phyloP scores from a whole-genome alignment of 768 basidiomycete genomes.

The Astraeus odoratus region DNA sequence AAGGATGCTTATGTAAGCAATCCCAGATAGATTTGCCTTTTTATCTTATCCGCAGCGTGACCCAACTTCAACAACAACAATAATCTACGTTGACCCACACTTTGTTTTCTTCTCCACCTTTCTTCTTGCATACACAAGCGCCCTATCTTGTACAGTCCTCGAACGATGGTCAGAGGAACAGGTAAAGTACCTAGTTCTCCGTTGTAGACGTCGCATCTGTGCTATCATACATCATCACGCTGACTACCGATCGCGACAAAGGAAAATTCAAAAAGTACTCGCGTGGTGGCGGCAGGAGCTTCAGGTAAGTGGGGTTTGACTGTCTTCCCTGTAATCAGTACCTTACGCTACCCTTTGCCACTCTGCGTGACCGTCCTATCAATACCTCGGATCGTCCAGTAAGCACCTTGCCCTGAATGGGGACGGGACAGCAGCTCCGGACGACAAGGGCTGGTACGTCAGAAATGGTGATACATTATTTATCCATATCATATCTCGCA shows the following conservation, averaged over 20 bases:
- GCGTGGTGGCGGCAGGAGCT: conserved; percentile 83
- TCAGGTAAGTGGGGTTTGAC: conserved; percentile 69
- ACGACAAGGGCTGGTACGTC: conserved; percentile 39
- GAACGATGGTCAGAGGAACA: conserved; percentile 27
- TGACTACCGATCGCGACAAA: conserved; percentile 15
- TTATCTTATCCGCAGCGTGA: too few relatives aligned
- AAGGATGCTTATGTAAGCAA: too few relatives aligned
- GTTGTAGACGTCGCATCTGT: background rate
- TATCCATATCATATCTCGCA: conserved; percentile 10
- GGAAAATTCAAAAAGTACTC: conserved; percentile 78
- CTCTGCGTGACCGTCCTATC: background rate
- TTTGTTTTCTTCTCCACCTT: background rate
- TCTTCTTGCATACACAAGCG: background rate
- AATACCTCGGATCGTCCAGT: conserved; percentile 33
- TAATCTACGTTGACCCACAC: too few relatives aligned
- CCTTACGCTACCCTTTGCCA: conserved; percentile 3
- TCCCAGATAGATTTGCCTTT: conserved; percentile 8
- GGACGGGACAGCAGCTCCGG: conserved; percentile 47
- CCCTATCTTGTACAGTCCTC: background rate
- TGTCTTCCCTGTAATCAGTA: conserved; percentile 1
- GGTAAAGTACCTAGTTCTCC: conserved; percentile 10
- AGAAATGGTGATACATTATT: conserved; percentile 6
- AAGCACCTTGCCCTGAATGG: conserved; percentile 54
- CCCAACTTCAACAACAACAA: too few relatives aligned
- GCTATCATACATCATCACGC: too few relatives aligned